These are phyloP conservation scores for Jimgerdemannia lactiflua DNA, from an alignment of 192 early-diverging fungal species.

Conservation along the genomic window DNA sequence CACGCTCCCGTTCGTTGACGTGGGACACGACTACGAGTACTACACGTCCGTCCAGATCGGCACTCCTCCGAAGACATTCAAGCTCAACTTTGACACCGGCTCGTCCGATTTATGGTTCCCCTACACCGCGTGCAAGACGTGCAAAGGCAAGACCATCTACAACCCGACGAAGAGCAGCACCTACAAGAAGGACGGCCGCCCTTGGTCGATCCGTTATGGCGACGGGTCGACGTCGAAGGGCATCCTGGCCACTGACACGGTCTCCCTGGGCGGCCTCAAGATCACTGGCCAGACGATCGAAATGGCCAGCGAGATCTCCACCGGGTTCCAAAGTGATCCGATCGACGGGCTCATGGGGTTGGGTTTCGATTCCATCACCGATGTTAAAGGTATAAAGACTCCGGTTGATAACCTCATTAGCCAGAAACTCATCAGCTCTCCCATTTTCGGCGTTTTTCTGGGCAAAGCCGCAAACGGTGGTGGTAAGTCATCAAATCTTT, in stretches of 20 bases:
- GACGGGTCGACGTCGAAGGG: conserved; percentile 53
- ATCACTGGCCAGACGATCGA: conserved; percentile 61
- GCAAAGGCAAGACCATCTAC: conserved; percentile 30
- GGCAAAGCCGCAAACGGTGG: conserved; percentile 38
- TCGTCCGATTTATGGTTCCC: conserved; percentile 69
- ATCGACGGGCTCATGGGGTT: conserved; percentile 68
- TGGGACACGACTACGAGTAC: conserved; percentile 47
- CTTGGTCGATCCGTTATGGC: conserved; percentile 62
- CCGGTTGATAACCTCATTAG: conserved; percentile 57
- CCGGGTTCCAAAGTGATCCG: conserved; percentile 49
- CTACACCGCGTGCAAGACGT: conserved; percentile 30
- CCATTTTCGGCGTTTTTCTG: conserved; percentile 62
- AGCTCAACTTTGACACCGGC: conserved; percentile 71
- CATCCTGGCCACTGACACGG: conserved; percentile 45
- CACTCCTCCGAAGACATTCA: conserved; percentile 64
- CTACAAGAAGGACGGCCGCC: conserved; percentile 50
- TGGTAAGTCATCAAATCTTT: conserved; percentile 20
- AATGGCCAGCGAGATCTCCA: conserved; percentile 57
- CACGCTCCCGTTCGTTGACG: neutral
- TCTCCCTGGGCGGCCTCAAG: conserved; percentile 56
- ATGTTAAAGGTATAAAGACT: conserved; percentile 43
- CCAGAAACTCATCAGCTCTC: conserved; percentile 46
- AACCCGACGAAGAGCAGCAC: conserved; percentile 37
- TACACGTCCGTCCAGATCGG: conserved; percentile 65
- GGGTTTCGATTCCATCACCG: conserved; percentile 48